Conservation (phyloP, 768 basidiomycete genomes). For the Boletus fagicola region DNA sequence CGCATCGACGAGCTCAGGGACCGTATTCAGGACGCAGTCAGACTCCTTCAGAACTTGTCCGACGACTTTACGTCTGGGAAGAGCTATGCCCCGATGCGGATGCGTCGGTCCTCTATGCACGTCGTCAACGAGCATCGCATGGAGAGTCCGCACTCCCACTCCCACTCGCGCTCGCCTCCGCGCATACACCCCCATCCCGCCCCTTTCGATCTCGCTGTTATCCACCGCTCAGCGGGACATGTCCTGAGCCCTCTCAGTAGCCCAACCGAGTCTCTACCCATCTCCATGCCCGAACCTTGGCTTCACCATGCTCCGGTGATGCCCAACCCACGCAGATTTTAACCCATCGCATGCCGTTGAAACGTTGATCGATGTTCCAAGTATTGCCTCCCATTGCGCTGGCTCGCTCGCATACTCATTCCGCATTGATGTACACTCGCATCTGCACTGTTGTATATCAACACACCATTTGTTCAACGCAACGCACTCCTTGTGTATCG, state of each 20-base stretch:
- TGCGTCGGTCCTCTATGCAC: conserved; percentile 13
- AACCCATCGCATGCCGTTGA: conserved; percentile 9
- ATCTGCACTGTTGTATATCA: conserved; percentile 15
- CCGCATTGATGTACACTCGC: conserved; percentile 6
- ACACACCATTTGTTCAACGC: background rate
- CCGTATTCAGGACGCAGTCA: no score
- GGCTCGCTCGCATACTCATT: background rate
- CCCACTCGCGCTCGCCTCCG: background rate
- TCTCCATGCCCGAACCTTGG: conserved; percentile 32
- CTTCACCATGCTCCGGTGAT: background rate
- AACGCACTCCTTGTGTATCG: conserved; percentile 9
- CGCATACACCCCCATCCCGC: background rate
- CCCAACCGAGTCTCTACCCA: background rate
- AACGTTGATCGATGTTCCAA: conserved; percentile 13
- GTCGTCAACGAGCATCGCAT: conserved; percentile 1
- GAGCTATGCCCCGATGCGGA: background rate
- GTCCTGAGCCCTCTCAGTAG: conserved; percentile 12
- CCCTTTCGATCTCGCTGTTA: conserved; percentile 3
- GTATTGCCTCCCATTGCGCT: background rate
- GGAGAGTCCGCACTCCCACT: background rate
- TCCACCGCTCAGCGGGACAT: conserved; percentile 1
- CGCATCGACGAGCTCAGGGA: no score
- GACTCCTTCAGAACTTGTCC: conserved; percentile 17
- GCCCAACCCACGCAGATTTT: conserved; percentile 12
- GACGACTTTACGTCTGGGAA: conserved; percentile 14